These are phyloP conservation scores for Backusella morwellensis DNA, from an alignment of 192 early-diverging fungal species.

Conservation along the genomic window DNA sequence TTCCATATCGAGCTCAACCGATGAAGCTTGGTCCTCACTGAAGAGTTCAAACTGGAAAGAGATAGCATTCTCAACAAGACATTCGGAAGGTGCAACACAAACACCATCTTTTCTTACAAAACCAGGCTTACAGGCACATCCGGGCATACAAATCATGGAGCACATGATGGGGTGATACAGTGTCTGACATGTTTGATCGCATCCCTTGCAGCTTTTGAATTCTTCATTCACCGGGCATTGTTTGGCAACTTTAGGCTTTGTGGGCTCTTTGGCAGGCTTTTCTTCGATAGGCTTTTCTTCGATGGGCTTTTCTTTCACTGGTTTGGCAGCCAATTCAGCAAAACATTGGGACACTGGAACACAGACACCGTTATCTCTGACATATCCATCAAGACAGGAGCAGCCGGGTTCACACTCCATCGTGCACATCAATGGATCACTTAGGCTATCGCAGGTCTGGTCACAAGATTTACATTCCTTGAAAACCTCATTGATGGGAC, in stretches of 20 bases:
- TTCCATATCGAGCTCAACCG: background rate
- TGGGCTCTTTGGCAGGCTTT: background rate
- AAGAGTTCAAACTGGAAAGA: background rate
- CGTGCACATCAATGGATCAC: background rate
- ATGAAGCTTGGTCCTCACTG: background rate
- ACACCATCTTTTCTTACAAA: constrained; percentile 1
- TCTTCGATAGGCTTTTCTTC: background rate
- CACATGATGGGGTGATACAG: background rate
- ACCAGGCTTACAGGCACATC: background rate
- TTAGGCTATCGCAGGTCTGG: background rate
- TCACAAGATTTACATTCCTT: background rate
- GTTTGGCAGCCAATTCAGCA: background rate
- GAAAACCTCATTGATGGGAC: background rate
- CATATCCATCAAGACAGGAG: background rate
- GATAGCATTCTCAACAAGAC: background rate
- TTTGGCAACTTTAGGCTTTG: background rate
- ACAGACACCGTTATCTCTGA: background rate
- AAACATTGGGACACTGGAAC: background rate
- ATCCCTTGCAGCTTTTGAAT: background rate
- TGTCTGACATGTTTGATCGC: background rate
- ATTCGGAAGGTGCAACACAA: background rate
- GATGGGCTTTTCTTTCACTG: background rate
- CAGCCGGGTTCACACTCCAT: background rate
- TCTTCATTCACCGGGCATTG: background rate
- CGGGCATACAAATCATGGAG: background rate